These are phyloP conservation scores for Ramaria sp. DNA, from an alignment of 768 basidiomycete species.

Conservation along the genomic window DNA sequence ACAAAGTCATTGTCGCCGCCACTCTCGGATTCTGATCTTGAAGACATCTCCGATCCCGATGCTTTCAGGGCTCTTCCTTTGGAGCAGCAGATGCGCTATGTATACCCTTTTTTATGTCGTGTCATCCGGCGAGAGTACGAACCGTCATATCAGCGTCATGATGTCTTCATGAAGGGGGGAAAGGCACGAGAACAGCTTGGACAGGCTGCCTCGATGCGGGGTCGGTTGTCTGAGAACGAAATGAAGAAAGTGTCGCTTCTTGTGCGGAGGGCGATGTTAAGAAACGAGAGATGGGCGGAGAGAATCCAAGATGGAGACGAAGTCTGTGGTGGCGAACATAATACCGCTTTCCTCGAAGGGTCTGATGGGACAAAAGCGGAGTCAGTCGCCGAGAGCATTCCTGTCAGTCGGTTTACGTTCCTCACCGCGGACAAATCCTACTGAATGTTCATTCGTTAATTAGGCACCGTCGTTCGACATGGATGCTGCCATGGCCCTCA, in stretches of 20 bases:
- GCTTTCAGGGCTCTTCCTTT: conserved; percentile 40
- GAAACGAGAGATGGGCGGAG: conserved; percentile 7
- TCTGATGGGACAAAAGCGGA: conserved; percentile 13
- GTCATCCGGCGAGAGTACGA: conserved; percentile 45
- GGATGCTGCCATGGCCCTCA: not conserved
- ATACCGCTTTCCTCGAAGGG: conserved; percentile 3
- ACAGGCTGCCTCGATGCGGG: conserved; percentile 20
- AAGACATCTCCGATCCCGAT: conserved; percentile 26
- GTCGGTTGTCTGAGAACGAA: conserved; percentile 25
- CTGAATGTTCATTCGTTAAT: not conserved
- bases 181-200: conserved; percentile 30
- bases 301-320: conserved; percentile 4
- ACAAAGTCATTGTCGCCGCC: conserved; percentile 31
- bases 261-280: conserved; percentile 21
- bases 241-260: conserved; percentile 24
- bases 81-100: conserved; percentile 50
- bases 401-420: not conserved
- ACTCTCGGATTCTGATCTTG: conserved; percentile 23
- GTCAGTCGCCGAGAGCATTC: not conserved
- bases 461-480: not conserved
- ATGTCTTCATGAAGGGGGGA: conserved; percentile 49
- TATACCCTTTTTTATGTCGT: conserved; percentile 50
- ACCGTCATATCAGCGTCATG: conserved; percentile 41
- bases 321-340: conserved; percentile 1
- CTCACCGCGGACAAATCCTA: not conserved